Evolutionary conservation across 768 basidiomycete species (phyloP).

Genomic region (Amanita brunnescens): DNA sequence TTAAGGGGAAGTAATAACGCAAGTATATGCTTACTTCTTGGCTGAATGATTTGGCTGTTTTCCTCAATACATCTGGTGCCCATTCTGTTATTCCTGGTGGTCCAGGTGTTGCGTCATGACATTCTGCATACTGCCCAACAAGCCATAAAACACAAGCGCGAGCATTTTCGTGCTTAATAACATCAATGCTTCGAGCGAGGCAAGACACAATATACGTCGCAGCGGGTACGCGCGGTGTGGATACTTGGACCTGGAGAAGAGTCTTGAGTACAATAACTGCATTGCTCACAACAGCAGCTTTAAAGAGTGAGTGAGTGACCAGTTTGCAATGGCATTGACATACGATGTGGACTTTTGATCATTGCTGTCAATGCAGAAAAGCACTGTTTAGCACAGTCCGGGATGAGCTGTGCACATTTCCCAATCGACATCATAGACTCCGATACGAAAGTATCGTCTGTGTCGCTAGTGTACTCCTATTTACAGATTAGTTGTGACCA

Average conservation of each 20-base stretch:
- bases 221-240: constrained; percentile 17
- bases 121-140: constrained; percentile 76
- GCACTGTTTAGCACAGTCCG: constrained; percentile 63
- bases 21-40: constrained; percentile 45
- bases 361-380: constrained; percentile 68
- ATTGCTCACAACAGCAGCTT: constrained; percentile 70
- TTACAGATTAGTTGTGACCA: neutral
- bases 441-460: constrained; percentile 60
- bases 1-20: neutral
- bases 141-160: constrained; percentile 89
- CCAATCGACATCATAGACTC: constrained; percentile 77
- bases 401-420: constrained; percentile 56
- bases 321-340: constrained; percentile 13
- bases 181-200: constrained; percentile 70
- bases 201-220: constrained; percentile 53
- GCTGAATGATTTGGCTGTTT: constrained; percentile 61
- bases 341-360: constrained; percentile 72
- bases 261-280: constrained; percentile 82
- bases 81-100: constrained; percentile 60
- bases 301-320: neutral
- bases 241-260: constrained; percentile 65
- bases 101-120: constrained; percentile 22
- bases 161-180: constrained; percentile 71
- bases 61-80: constrained; percentile 88
- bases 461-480: constrained; percentile 78